A percentile compares a stretch with the other conserved stretches of the same genome.
phyloP scores from a whole-genome alignment of 2,329 filamentous ascomycete species.

The Colletotrichum liriopes region DNA sequence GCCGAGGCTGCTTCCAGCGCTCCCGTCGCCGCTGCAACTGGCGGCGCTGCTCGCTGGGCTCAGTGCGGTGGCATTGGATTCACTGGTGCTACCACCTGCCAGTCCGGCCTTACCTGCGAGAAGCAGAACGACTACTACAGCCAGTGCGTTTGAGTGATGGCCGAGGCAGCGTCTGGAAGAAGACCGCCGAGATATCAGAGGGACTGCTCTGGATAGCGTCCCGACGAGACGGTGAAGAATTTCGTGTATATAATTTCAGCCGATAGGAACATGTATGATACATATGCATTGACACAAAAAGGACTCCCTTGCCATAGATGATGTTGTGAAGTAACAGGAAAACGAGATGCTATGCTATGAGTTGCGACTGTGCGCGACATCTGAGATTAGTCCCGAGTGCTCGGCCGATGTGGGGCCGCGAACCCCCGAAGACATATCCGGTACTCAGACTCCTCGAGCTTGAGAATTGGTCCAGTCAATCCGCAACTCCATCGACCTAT shows the following conservation, averaged over 20 bases:
- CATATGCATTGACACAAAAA: not conserved
- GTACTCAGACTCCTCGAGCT: not conserved
- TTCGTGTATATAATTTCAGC: constrained; percentile 40
- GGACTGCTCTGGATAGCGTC: constrained; percentile 19
- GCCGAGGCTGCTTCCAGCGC: constrained; percentile 23
- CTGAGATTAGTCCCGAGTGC: not conserved
- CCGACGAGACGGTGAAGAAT: constrained; percentile 1
- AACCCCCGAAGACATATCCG: not conserved
- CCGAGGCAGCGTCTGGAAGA: too few relatives aligned
- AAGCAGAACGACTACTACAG: constrained; percentile 58
- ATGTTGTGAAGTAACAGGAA: too few relatives aligned
- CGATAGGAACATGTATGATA: constrained; percentile 1
- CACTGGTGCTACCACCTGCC: constrained; percentile 55
- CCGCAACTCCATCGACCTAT: too few relatives aligned
- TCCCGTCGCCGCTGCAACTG: constrained; percentile 22
- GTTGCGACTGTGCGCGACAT: too few relatives aligned
- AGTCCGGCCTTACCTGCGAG: constrained; percentile 53
- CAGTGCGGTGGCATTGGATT: constrained; percentile 58
- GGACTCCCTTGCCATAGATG: not conserved
- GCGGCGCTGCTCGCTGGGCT: constrained; percentile 50
- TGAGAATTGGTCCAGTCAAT: not conserved
- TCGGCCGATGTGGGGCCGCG: not conserved
- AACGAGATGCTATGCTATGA: too few relatives aligned
- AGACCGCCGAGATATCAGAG: not conserved
- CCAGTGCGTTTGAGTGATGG: constrained; percentile 55